Conservation (phyloP, 2,329 filamentous ascomycete species). For the Colletotrichum coccodes region DNA sequence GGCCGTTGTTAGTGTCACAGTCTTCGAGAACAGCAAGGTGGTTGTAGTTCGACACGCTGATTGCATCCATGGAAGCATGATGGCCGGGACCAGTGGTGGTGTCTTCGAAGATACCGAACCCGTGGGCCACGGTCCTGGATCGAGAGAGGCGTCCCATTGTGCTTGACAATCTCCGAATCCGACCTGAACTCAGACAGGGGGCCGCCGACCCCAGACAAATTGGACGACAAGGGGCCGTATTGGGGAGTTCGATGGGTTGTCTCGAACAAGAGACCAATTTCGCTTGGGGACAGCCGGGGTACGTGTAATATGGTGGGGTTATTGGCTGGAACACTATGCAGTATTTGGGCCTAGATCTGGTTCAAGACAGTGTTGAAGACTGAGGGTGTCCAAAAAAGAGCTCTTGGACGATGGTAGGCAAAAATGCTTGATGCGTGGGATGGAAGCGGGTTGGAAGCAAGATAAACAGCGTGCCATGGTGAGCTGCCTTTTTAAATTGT, state of each 20-base stretch:
- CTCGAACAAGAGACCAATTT: slow-evolving; percentile 24
- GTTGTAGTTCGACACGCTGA: not conserved
- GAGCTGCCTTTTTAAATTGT: not conserved
- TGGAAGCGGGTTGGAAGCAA: not conserved
- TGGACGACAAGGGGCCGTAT: not conserved
- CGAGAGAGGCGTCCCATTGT: slow-evolving; percentile 21
- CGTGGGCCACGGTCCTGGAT: slow-evolving; percentile 22
- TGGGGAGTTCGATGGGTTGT: slow-evolving; percentile 5
- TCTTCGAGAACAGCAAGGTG: slow-evolving; percentile 39
- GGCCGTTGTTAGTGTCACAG: slow-evolving; percentile 41
- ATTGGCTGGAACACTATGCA: slow-evolving; percentile 19
- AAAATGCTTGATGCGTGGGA: not conserved
- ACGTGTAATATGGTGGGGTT: slow-evolving; percentile 18
- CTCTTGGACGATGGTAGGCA: not conserved
- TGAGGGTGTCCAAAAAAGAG: slow-evolving; percentile 3
- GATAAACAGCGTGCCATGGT: not conserved
- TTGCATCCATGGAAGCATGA: slow-evolving; percentile 10
- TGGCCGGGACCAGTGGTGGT: slow-evolving; percentile 8
- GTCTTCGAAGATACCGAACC: slow-evolving; percentile 23
- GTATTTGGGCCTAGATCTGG: slow-evolving; percentile 8
- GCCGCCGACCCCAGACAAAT: slow-evolving; percentile 16
- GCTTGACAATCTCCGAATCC: slow-evolving; percentile 28
- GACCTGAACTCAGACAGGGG: slow-evolving; percentile 23
- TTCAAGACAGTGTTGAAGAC: slow-evolving; percentile 5
- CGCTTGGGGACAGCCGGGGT: slow-evolving; percentile 26